phyloP scores from a whole-genome alignment of 495 filamentous ascomycete genomes.

The Podospora anserina region DNA sequence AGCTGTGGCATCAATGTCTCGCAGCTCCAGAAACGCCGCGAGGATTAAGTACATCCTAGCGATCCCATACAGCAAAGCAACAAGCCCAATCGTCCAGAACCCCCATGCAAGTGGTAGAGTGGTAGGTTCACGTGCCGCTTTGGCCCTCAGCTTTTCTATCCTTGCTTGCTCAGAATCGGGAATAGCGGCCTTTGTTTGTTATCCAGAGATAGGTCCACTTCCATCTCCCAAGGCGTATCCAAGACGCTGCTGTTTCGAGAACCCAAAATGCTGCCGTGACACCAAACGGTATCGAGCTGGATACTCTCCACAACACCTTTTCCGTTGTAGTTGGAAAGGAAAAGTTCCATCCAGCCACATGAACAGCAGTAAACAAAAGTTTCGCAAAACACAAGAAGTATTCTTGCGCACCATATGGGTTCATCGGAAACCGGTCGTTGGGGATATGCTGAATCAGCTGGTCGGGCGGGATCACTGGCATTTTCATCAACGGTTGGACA shows the following conservation, averaged over 20 bases:
- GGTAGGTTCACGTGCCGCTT: neutral
- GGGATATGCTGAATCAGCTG: constrained; percentile 20
- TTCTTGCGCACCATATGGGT: constrained; percentile 15
- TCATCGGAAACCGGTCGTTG: constrained; percentile 22
- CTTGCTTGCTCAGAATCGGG: constrained; percentile 6
- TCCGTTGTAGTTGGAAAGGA: constrained; percentile 37
- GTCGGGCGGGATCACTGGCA: constrained; percentile 4
- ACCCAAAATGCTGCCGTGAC: constrained; percentile 21
- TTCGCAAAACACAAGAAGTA: constrained; percentile 14
- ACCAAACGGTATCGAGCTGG: constrained; percentile 14
- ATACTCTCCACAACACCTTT: constrained; percentile 29
- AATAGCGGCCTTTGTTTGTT: neutral
- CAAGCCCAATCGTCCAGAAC: constrained; percentile 17
- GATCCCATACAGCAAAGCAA: constrained; percentile 18
- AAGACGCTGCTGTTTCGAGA: constrained; percentile 16
- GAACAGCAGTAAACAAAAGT: constrained; percentile 33
- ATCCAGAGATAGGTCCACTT: constrained; percentile 14
- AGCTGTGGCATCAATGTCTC: constrained; percentile 15
- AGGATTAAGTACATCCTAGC: constrained; percentile 16
- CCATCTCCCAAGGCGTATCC: constrained; percentile 16
- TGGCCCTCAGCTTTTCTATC: neutral
- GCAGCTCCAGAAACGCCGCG: constrained; percentile 14
- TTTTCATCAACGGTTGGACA: constrained; percentile 19
- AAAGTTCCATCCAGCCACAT: constrained; percentile 42
- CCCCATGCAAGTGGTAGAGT: constrained; percentile 17